Percentiles rank a stretch among this genome's conserved stretches.
Evolutionary conservation across 108 stramenopile species (phyloP).

Genomic region (Mayamaea pseudoterrestris): DNA sequence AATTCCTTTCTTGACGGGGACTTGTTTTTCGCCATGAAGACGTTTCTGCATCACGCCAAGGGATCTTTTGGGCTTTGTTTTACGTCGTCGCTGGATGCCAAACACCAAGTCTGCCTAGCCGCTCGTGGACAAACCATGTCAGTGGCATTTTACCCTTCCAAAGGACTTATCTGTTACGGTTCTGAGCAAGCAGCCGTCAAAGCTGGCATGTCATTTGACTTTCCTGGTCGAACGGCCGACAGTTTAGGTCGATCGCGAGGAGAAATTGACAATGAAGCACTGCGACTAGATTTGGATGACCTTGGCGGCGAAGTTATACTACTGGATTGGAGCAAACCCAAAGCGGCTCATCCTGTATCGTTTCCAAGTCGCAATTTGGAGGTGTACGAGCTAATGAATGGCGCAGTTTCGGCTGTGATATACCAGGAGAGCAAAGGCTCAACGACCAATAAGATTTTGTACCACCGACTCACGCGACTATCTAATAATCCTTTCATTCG

Average conservation of each 20-base stretch:
- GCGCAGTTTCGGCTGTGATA: slow-evolving; percentile 19
- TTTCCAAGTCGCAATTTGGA: slow-evolving; percentile 27
- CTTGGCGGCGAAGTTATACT: slow-evolving; percentile 52
- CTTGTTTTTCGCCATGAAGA: slow-evolving; percentile 39
- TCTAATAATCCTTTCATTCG: slow-evolving; percentile 36
- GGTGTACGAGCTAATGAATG: slow-evolving; percentile 32
- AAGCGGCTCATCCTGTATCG: slow-evolving; percentile 20
- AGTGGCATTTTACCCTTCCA: slow-evolving; percentile 64
- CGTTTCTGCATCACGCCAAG: slow-evolving; percentile 56
- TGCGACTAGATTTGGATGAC: slow-evolving; percentile 57
- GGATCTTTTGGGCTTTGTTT: slow-evolving; percentile 66
- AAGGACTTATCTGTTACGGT: slow-evolving; percentile 66
- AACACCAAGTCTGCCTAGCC: slow-evolving; percentile 62
- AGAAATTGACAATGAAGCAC: slow-evolving; percentile 35
- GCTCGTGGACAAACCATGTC: slow-evolving; percentile 74
- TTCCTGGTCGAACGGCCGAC: slow-evolving; percentile 9
- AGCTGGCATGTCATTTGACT: slow-evolving; percentile 32
- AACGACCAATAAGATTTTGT: slow-evolving; percentile 17
- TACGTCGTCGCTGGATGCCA: slow-evolving; percentile 54
- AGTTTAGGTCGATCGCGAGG: slow-evolving; percentile 3
- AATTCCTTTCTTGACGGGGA: slow-evolving; percentile 76
- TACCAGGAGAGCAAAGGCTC: slow-evolving; percentile 32
- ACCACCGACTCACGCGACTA: slow-evolving; percentile 36
- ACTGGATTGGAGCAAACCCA: slow-evolving; percentile 32
- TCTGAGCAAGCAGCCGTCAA: slow-evolving; percentile 80